These are phyloP conservation scores for Stygiomarasmius scandens DNA, from an alignment of 1,284 basidiomycete species.

Conservation along the genomic window DNA sequence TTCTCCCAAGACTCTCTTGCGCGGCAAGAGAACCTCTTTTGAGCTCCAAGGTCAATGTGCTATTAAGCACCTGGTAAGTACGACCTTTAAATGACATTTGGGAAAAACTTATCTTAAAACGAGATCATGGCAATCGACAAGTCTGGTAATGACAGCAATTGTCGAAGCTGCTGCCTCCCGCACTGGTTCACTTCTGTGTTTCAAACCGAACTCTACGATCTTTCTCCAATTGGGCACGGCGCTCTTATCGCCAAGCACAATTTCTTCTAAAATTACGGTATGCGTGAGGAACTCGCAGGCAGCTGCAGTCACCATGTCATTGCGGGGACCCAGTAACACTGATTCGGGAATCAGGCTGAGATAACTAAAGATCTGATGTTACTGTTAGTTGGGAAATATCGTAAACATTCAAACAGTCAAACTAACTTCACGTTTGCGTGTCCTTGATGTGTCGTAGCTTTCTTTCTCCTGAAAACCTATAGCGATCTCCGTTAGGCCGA, in stretches of 20 bases:
- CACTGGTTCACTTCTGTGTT: constrained; percentile 64
- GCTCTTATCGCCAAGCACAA: constrained; percentile 40
- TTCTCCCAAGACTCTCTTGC: constrained; percentile 78
- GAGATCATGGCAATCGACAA: constrained; percentile 64
- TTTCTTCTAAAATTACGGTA: constrained; percentile 61
- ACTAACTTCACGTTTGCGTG: constrained; percentile 33
- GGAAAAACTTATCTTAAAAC: constrained; percentile 68
- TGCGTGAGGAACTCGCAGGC: constrained; percentile 75
- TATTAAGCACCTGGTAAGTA: constrained; percentile 17
- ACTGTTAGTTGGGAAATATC: constrained; percentile 14
- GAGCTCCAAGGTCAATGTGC: constrained; percentile 72
- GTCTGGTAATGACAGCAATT: constrained; percentile 65
- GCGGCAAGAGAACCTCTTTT: constrained; percentile 52
- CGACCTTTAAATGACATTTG: constrained; percentile 3
- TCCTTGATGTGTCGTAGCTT: constrained; percentile 30
- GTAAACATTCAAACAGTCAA: not conserved
- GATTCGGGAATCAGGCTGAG: constrained; percentile 57
- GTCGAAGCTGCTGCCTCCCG: constrained; percentile 77
- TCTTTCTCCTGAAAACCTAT: constrained; percentile 44
- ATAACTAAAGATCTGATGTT: constrained; percentile 57
- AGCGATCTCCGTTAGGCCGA: constrained; percentile 75
- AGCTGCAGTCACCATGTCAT: constrained; percentile 74
- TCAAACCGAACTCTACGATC: constrained; percentile 74
- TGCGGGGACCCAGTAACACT: constrained; percentile 68
- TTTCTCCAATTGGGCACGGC: constrained; percentile 64